These are phyloP conservation scores for Magnaporthales sp. DNA, from an alignment of 2,329 filamentous ascomycete genomes.

Conservation along the genomic window DNA sequence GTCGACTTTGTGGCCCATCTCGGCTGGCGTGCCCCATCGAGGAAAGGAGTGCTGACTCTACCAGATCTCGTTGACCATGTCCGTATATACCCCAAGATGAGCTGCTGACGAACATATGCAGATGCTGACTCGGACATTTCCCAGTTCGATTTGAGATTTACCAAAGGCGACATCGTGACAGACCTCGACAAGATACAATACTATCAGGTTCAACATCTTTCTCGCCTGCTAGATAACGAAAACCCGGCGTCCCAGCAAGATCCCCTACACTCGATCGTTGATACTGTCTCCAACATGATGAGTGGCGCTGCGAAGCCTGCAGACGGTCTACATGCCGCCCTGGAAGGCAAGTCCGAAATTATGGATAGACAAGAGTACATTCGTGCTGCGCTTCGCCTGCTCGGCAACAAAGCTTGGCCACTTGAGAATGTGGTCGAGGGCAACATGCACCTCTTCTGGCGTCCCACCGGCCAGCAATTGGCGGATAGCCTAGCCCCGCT, in stretches of 20 bases:
- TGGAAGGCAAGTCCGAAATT: not conserved
- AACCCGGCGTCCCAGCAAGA: not conserved
- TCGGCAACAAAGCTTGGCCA: constrained; percentile 8
- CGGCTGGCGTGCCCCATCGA: constrained; percentile 63
- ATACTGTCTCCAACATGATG: not conserved
- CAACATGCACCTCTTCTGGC: constrained; percentile 19
- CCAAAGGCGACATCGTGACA: constrained; percentile 80
- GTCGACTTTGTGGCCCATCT: constrained; percentile 78
- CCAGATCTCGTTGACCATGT: constrained; percentile 62
- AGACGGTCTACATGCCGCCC: not conserved
- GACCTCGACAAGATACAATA: constrained; percentile 71
- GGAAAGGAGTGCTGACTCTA: constrained; percentile 63
- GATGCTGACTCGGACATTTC: not conserved
- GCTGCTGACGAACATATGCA: not conserved
- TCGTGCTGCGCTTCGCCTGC: constrained; percentile 9
- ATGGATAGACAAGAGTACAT: constrained; percentile 5
- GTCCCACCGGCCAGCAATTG: constrained; percentile 8
- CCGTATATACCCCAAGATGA: constrained; percentile 17
- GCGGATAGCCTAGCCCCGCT: constrained; percentile 6
- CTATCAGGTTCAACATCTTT: constrained; percentile 47
- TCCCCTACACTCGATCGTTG: not conserved
- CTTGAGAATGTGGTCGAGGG: constrained; percentile 9
- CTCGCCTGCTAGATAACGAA: constrained; percentile 9
- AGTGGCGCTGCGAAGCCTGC: not conserved
- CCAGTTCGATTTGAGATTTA: constrained; percentile 83